phyloP scores from a whole-genome alignment of 1,284 basidiomycete genomes.

The Ceratobasidium theobromae region DNA sequence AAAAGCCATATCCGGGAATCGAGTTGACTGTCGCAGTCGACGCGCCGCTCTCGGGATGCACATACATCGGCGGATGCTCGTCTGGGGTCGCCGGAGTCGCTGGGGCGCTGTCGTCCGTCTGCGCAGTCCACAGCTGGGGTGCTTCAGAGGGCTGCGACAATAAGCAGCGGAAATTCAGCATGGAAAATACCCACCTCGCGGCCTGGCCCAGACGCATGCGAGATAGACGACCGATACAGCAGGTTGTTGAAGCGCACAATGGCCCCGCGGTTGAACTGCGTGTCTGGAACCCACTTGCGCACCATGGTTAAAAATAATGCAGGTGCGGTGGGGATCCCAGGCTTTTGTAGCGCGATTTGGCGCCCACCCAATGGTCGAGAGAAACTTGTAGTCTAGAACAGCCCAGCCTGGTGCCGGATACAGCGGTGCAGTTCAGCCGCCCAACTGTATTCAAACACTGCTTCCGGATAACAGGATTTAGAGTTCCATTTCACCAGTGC shows the following conservation, averaged over 20 bases:
- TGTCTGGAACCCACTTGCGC: conserved; percentile 19
- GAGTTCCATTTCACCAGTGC: too few relatives aligned
- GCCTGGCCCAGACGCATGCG: conserved; percentile 8
- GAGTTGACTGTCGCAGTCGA: conserved; percentile 21
- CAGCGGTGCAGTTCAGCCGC: too few relatives aligned
- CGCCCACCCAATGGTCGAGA: too few relatives aligned
- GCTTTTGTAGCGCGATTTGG: too few relatives aligned
- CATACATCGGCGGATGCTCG: conserved; percentile 18
- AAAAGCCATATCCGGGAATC: conserved; percentile 14
- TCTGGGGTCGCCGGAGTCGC: not conserved
- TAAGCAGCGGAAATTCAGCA: not conserved
- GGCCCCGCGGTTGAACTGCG: conserved; percentile 15
- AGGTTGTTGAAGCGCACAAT: conserved; percentile 16
- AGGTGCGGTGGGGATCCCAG: not conserved
- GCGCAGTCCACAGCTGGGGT: conserved; percentile 14
- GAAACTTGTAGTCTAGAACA: too few relatives aligned
- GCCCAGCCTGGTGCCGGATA: too few relatives aligned
- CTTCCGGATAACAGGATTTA: too few relatives aligned
- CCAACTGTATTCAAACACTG: too few relatives aligned
- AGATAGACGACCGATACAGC: conserved; percentile 9
- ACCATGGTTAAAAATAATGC: conserved; percentile 1
- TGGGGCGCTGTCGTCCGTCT: not conserved
- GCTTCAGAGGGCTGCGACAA: conserved; percentile 12
- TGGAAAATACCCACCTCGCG: conserved; percentile 5
- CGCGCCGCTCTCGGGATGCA: conserved; percentile 16